phyloP scores from a whole-genome alignment of 345 rosid genomes.

The Eucalyptus cloeziana region DNA sequence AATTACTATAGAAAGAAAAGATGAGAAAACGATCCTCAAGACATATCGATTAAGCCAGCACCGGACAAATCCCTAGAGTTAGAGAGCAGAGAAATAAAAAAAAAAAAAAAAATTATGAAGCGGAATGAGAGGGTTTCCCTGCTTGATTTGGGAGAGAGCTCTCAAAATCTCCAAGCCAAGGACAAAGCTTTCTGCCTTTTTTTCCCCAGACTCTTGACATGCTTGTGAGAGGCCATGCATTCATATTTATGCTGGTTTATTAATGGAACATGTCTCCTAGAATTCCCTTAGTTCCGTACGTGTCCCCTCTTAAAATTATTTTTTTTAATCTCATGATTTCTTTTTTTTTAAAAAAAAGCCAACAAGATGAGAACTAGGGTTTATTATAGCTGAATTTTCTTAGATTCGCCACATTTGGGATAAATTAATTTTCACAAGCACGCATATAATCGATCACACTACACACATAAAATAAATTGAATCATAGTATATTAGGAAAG shows the following conservation, averaged over 20 bases:
- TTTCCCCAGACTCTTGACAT: not conserved
- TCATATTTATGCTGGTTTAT: not conserved
- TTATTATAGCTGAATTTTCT: not conserved
- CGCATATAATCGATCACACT: fast-evolving
- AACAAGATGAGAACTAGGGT: not conserved
- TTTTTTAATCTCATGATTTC: not conserved
- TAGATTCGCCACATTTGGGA: fast-evolving
- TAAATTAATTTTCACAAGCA: not conserved
- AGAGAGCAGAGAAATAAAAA: not conserved
- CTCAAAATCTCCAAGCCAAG: not conserved
- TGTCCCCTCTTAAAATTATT: not conserved
- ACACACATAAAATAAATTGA: not conserved
- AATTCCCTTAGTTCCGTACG: not conserved
- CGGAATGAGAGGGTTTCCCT: not conserved
- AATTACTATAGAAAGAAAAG: not conserved
- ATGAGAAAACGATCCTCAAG: fast-evolving
- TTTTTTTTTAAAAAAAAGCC: too few species aligned
- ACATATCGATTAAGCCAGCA: too few species aligned
- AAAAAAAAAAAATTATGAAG: not conserved
- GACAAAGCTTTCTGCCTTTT: not conserved
- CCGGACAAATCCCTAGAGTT: not conserved
- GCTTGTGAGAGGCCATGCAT: not conserved
- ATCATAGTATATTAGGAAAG: not conserved
- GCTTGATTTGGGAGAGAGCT: not conserved
- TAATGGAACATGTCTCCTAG: not conserved